Conservation (phyloP, 768 basidiomycete genomes). For the Tephrocybe sp. region DNA sequence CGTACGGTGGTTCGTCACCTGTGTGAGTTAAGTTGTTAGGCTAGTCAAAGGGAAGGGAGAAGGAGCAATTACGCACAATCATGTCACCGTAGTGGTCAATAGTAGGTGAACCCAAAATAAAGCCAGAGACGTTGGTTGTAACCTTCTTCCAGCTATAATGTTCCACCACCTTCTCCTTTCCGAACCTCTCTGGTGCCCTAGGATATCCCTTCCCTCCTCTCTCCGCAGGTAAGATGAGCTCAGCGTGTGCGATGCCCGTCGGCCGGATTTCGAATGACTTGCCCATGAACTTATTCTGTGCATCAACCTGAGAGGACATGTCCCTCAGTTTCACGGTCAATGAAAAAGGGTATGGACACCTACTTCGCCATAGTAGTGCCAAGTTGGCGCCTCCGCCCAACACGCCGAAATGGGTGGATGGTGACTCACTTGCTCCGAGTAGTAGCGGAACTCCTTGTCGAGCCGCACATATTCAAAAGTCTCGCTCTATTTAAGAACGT, state of each 20-base stretch:
- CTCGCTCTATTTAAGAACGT: slow-evolving; percentile 59
- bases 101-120: slow-evolving; percentile 85
- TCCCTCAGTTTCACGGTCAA: neutral
- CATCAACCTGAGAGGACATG: slow-evolving; percentile 69
- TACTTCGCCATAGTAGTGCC: slow-evolving; percentile 91
- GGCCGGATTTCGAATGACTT: slow-evolving; percentile 96
- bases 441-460: slow-evolving; percentile 87
- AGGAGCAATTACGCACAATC: slow-evolving; percentile 73
- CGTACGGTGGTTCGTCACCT: slow-evolving; percentile 90
- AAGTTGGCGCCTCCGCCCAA: slow-evolving; percentile 86
- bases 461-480: slow-evolving; percentile 92
- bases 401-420: slow-evolving; percentile 97
- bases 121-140: slow-evolving; percentile 87
- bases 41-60: neutral
- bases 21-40: too few relatives aligned
- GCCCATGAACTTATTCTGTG: slow-evolving; percentile 95
- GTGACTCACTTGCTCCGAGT: slow-evolving; percentile 96
- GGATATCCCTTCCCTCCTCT: slow-evolving; percentile 61
- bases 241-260: slow-evolving; percentile 90
- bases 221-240: slow-evolving; percentile 72
- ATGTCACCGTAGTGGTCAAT: slow-evolving; percentile 97
- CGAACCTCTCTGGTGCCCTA: slow-evolving; percentile 40
- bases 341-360: slow-evolving; percentile 7
- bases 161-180: slow-evolving; percentile 66
- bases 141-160: slow-evolving; percentile 98